Conservation (phyloP, 2,329 filamentous ascomycete genomes). For the Xylaria sp. region DNA sequence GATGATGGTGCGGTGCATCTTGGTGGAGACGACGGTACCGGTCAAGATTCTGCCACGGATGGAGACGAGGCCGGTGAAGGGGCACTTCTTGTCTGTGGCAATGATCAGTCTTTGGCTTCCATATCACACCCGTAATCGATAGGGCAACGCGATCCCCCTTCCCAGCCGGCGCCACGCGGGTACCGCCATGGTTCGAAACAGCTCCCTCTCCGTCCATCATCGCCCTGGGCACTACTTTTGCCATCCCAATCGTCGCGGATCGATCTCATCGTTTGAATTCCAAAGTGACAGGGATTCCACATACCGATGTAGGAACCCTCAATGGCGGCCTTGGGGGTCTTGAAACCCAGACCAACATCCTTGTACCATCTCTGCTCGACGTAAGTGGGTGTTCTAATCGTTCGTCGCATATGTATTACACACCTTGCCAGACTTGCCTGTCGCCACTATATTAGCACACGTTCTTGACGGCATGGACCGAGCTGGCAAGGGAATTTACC, state of each 20-base stretch:
- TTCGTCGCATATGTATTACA: conserved; percentile 40
- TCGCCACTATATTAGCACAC: conserved; percentile 5
- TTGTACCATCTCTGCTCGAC: conserved; percentile 67
- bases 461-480: not conserved
- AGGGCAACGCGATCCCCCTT: not conserved
- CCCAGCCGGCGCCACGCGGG: not conserved
- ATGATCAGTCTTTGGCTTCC: conserved; percentile 1
- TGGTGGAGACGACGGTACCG: conserved; percentile 97
- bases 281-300: conserved; percentile 38
- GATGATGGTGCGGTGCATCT: conserved; percentile 99
- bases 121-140: not conserved
- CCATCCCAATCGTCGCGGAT: not conserved
- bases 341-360: conserved; percentile 98
- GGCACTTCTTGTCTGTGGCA: conserved; percentile 96
- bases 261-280: not conserved
- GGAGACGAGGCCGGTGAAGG: conserved; percentile 97
- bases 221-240: not conserved
- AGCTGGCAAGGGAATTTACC: conserved; percentile 11
- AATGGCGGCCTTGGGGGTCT: conserved; percentile 97
- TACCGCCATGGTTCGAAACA: not conserved
- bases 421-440: conserved; percentile 60
- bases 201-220: not conserved
- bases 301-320: conserved; percentile 98
- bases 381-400: conserved; percentile 12
- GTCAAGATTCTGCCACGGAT: conserved; percentile 99